A percentile compares a stretch with the other conserved stretches of the same genome.
Conservation (phyloP, 768 basidiomycete species). For the Boletus tomentosulus region DNA sequence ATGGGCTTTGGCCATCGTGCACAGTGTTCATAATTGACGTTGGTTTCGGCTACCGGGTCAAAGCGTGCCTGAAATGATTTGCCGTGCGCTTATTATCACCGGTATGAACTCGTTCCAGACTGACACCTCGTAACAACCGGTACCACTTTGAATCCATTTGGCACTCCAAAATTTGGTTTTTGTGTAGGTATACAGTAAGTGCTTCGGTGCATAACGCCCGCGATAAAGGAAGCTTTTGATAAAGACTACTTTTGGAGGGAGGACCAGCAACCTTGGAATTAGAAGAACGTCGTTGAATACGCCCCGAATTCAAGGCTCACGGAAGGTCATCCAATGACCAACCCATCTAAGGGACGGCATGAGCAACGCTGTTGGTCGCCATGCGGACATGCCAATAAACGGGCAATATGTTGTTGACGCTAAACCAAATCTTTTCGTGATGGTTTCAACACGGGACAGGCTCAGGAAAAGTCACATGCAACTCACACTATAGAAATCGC, state of each 20-base stretch:
- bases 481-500: constrained; percentile 22
- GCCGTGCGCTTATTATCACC: background rate
- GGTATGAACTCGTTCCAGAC: background rate
- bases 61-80: background rate
- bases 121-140: background rate
- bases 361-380: background rate
- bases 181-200: background rate
- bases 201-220: background rate
- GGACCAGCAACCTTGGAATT: background rate
- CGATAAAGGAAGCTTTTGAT: background rate
- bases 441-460: background rate
- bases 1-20: constrained; percentile 62
- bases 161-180: background rate
- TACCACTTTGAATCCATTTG: background rate
- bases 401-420: constrained; percentile 13
- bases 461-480: background rate
- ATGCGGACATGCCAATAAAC: constrained; percentile 8
- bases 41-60: background rate
- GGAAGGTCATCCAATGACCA: background rate
- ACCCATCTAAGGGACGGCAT: too few species aligned
- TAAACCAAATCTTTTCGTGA: constrained; percentile 13
- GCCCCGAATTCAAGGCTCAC: background rate
- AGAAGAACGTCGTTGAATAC: background rate
- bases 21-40: constrained; percentile 21
- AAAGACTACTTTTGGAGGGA: background rate